Evolutionary conservation across 148 eudicot genomes (phyloP).

Genomic region (Selenicereus undatus): DNA sequence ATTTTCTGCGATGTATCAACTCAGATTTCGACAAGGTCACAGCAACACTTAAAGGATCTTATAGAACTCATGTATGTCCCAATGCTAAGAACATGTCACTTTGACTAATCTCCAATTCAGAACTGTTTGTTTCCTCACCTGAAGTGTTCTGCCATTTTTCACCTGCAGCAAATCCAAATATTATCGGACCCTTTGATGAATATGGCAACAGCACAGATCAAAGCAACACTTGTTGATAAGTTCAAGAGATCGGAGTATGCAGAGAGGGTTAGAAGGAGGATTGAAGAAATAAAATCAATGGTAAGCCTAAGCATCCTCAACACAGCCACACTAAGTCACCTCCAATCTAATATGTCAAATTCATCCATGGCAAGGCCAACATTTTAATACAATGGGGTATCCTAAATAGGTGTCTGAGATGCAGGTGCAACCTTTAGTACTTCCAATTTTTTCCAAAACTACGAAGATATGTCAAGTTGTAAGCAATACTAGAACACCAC

Average conservation of each 20-base stretch:
- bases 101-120: neutral
- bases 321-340: too few relatives aligned
- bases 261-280: conserved; percentile 41
- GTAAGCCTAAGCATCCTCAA: conserved; percentile 53
- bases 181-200: conserved; percentile 40
- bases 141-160: neutral
- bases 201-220: conserved; percentile 59
- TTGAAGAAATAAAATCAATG: conserved; percentile 44
- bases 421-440: neutral
- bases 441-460: neutral
- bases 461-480: too few relatives aligned
- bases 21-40: conserved; percentile 76
- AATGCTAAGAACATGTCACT: neutral
- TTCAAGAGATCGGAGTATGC: conserved; percentile 52
- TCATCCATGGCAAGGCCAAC: too few relatives aligned
- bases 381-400: neutral
- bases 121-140: neutral
- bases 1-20: conserved; percentile 83
- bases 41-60: conserved; percentile 70
- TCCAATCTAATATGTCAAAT: too few relatives aligned
- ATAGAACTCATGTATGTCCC: conserved; percentile 45
- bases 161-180: conserved; percentile 35
- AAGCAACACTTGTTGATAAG: conserved; percentile 56
- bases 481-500: too few relatives aligned
- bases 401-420: neutral